Evolutionary conservation across 108 stramenopile species (phyloP).

Genomic region (Discostella stelligeroides): DNA sequence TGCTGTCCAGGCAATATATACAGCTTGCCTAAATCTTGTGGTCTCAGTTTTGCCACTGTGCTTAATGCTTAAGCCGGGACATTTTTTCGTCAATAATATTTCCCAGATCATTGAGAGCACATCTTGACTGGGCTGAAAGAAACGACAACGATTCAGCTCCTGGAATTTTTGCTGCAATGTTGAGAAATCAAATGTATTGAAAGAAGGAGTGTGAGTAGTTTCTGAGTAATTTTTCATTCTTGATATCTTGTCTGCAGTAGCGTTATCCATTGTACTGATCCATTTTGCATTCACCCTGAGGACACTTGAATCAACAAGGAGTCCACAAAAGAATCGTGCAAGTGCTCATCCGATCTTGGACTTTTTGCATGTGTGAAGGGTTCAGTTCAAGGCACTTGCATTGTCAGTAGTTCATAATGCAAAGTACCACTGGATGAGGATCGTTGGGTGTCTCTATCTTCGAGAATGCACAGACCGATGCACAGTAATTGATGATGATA

Average conservation of each 20-base stretch:
- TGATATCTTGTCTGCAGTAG: slow-evolving; percentile 34
- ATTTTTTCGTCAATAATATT: neutral
- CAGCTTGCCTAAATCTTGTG: neutral
- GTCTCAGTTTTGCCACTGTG: slow-evolving; percentile 1
- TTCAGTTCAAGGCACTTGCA: too few relatives aligned
- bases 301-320: too few relatives aligned
- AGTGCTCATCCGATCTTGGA: slow-evolving; percentile 17
- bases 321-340: too few relatives aligned
- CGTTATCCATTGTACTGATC: neutral
- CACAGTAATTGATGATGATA: slow-evolving; percentile 20
- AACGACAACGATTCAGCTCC: too few relatives aligned
- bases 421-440: too few relatives aligned
- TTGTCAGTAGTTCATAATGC: too few relatives aligned
- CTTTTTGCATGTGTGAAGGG: neutral
- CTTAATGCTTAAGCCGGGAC: neutral
- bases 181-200: slow-evolving; percentile 17
- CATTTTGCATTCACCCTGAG: too few relatives aligned
- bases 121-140: slow-evolving; percentile 1
- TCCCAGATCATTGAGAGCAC: neutral
- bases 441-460: too few relatives aligned
- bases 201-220: neutral
- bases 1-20: neutral
- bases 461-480: neutral
- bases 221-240: too few relatives aligned
- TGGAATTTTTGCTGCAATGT: slow-evolving; percentile 8